Evolutionary conservation across 108 stramenopile genomes (phyloP).

Genomic region (Fragilariopsis cylindrus): DNA sequence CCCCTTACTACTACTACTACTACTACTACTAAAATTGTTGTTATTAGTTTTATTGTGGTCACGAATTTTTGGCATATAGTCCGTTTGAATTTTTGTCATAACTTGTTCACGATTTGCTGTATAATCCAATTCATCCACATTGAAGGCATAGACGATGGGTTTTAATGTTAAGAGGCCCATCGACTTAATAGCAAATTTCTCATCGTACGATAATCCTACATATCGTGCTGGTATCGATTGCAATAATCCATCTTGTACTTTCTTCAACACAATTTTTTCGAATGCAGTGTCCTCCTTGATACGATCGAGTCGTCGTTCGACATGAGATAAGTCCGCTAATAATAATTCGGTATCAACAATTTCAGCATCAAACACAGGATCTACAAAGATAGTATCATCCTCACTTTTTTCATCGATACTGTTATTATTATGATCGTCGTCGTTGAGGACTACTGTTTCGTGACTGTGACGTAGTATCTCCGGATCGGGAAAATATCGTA

Average conservation of each 20-base stretch:
- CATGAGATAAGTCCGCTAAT: slow-evolving; percentile 87
- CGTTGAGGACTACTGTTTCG: slow-evolving; percentile 73
- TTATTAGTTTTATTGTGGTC: neutral
- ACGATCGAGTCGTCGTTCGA: slow-evolving; percentile 73
- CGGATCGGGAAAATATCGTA: slow-evolving; percentile 73
- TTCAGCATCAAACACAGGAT: slow-evolving; percentile 89
- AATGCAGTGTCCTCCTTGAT: slow-evolving; percentile 11
- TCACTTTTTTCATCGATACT: neutral
- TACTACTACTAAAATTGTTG: neutral
- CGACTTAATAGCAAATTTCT: slow-evolving; percentile 47
- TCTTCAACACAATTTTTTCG: slow-evolving; percentile 69
- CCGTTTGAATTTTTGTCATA: slow-evolving; percentile 45
- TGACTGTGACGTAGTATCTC: slow-evolving; percentile 15
- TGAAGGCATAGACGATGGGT: slow-evolving; percentile 88
- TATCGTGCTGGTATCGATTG: slow-evolving; percentile 68
- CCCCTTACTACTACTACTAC: slow-evolving; percentile 3
- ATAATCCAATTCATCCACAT: slow-evolving; percentile 88
- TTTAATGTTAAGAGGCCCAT: slow-evolving; percentile 87
- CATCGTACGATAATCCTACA: slow-evolving; percentile 47
- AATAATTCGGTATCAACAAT: slow-evolving; percentile 88
- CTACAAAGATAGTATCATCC: slow-evolving; percentile 35
- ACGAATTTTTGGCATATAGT: slow-evolving; percentile 31
- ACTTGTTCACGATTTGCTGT: slow-evolving; percentile 38
- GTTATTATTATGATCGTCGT: slow-evolving; percentile 38
- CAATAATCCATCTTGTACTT: slow-evolving; percentile 48